Evolutionary conservation across 2,329 filamentous ascomycete species (phyloP).

Genomic region (Elsinoe ampelina): DNA sequence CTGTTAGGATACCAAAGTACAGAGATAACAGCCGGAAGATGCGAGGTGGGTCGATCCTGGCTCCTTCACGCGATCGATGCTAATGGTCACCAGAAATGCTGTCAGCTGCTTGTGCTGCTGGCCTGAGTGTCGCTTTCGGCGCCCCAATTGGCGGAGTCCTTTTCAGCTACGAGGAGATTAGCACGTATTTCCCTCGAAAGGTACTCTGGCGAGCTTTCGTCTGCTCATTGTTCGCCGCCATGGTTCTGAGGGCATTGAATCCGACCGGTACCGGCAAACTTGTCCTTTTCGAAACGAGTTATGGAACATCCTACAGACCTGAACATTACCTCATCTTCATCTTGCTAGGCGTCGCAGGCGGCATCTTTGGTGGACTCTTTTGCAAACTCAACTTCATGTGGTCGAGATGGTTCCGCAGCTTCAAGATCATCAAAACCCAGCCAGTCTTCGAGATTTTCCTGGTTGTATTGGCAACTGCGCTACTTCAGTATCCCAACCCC

Average conservation of each 20-base stretch:
- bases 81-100: conserved; percentile 38
- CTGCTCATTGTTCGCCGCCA: conserved; percentile 47
- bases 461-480: conserved; percentile 44
- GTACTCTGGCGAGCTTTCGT: conserved; percentile 53
- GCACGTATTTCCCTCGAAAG: conserved; percentile 50
- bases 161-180: conserved; percentile 53
- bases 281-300: conserved; percentile 52
- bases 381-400: conserved; percentile 50
- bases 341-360: conserved; percentile 47
- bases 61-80: neutral
- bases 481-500: conserved; percentile 49
- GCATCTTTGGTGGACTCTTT: conserved; percentile 50
- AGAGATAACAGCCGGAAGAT: conserved; percentile 49
- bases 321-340: conserved; percentile 50
- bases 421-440: conserved; percentile 44
- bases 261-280: conserved; percentile 52
- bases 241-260: conserved; percentile 49
- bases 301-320: conserved; percentile 46
- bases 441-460: conserved; percentile 49
- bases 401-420: conserved; percentile 46
- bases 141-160: conserved; percentile 54
- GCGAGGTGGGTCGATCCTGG: conserved; percentile 22
- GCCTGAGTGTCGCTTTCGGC: conserved; percentile 52
- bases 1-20: conserved; percentile 46
- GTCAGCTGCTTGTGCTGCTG: conserved; percentile 48